These are phyloP conservation scores for Xylariaceae sp. DNA, from an alignment of 2,329 filamentous ascomycete species.

Conservation along the genomic window DNA sequence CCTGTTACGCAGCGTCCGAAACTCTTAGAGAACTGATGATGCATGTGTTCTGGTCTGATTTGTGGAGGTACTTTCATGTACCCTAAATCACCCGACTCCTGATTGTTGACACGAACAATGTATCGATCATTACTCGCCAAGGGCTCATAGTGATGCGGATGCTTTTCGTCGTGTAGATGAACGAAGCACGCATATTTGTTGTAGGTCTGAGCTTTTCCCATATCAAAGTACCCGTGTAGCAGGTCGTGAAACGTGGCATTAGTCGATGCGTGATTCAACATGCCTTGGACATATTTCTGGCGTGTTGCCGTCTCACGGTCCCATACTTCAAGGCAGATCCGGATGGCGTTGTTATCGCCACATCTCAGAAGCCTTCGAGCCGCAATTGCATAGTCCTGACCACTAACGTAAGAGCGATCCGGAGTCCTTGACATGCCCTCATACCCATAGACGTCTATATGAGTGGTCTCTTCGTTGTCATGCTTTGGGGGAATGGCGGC, in stretches of 20 bases:
- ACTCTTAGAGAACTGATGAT: slow-evolving; percentile 13
- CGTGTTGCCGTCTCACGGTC: not conserved
- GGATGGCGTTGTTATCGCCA: slow-evolving; percentile 5
- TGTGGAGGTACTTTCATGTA: slow-evolving; percentile 20
- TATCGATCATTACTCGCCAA: slow-evolving; percentile 3
- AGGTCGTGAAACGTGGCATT: too few relatives aligned
- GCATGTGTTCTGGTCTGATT: slow-evolving; percentile 2
- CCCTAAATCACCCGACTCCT: slow-evolving; percentile 3
- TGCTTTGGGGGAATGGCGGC: too few relatives aligned
- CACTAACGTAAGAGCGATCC: not conserved
- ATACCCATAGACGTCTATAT: slow-evolving; percentile 3
- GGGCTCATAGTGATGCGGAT: slow-evolving; percentile 11
- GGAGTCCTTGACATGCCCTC: slow-evolving; percentile 6
- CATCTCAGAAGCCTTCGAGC: slow-evolving; percentile 14
- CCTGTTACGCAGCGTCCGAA: too few relatives aligned
- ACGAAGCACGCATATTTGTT: slow-evolving; percentile 12
- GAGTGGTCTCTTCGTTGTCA: not conserved
- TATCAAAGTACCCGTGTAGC: too few relatives aligned
- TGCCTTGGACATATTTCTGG: not conserved
- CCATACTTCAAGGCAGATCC: slow-evolving; percentile 17
- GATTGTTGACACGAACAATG: slow-evolving; percentile 14
- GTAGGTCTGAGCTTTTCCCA: too few relatives aligned
- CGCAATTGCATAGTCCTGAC: slow-evolving; percentile 7
- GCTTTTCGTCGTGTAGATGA: slow-evolving; percentile 8
- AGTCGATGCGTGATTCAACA: too few relatives aligned